A percentile compares a stretch with the other conserved stretches of the same genome.
These are phyloP conservation scores for Brassica rapa DNA, from an alignment of 345 rosid species.

Conservation along the genomic window DNA sequence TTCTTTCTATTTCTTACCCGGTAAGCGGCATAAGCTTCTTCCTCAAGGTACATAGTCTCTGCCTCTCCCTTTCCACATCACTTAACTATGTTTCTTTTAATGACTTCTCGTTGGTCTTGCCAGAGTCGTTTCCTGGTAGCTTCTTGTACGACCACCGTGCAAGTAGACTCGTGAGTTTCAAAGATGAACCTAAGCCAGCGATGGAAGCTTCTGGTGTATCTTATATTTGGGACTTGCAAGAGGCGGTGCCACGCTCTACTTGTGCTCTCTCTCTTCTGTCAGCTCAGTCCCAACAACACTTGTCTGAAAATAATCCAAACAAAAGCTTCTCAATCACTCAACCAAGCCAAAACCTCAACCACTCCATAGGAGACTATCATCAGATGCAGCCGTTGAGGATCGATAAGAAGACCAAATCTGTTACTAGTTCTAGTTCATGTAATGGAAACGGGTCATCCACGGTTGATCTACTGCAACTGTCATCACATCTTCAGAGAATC, in stretches of 20 bases:
- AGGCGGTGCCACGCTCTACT: constrained; percentile 44
- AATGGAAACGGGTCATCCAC: constrained; percentile 49
- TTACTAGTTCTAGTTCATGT: constrained; percentile 35
- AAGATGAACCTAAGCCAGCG: constrained; percentile 43
- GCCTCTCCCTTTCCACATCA: neutral
- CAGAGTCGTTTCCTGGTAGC: constrained; percentile 49
- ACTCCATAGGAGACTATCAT: constrained; percentile 3
- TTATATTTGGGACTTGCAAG: constrained; percentile 37
- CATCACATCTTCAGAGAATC: constrained; percentile 74
- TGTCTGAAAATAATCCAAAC: constrained; percentile 40
- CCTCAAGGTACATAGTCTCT: constrained; percentile 48
- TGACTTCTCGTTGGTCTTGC: constrained; percentile 57
- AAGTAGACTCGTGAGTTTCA: constrained; percentile 53
- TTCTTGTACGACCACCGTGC: constrained; percentile 45
- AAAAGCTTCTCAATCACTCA: constrained; percentile 44
- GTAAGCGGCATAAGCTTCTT: constrained; percentile 51
- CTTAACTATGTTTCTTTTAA: constrained; percentile 3
- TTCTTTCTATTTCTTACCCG: constrained; percentile 46
- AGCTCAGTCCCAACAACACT: constrained; percentile 55
- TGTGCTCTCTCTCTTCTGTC: constrained; percentile 99
- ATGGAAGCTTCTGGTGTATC: constrained; percentile 45
- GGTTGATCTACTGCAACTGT: constrained; percentile 65
- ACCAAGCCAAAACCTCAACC: constrained; percentile 17
- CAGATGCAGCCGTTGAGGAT: constrained; percentile 18
- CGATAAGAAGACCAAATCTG: constrained; percentile 17